Evolutionary conservation across 495 filamentous ascomycete species (phyloP), one percentile per base, ranked within the genome.

Genomic region (Daldinia childiae): DNA sequence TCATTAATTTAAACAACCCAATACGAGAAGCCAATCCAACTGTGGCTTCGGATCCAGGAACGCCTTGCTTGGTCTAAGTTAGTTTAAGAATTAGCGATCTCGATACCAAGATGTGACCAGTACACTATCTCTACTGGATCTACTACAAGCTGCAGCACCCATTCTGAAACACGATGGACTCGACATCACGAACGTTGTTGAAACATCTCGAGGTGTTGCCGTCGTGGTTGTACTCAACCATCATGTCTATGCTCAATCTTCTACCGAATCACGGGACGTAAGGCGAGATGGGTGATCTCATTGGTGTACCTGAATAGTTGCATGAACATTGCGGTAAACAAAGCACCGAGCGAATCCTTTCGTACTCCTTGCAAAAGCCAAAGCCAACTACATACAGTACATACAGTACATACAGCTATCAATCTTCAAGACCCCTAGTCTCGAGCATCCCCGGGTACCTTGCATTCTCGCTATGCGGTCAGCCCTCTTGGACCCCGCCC

Each of bases 231-330:
- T 60, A 73, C 39, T 68, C 56, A 32, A 68, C 61, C 39, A 58
- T 60, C 36, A 45, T 60, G 51, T 66, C 24, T 52, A 61, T 50
- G 34, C 56, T 56, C 30, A 30, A 69, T 55, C 43, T 57, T 58
- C 41, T 61, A 62, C 66, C 71, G 32, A 73, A 69, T 68, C 61
- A 57, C 34, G 52, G 62, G 34, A 58, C 21, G 56, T 24, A 26
- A 56, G 51, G 39, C 55, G 36, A 32, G 43, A 57, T 21, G 27
- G 27, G 29, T 24, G 6, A 62, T 73, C 65, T 73, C 41, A 73
- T 73, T 73, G 70, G 70, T 73, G 70, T 73, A 65, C 70, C 65
- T 69, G 70, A 45, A 69, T 60, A 38, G 36, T 62, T 64, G 70
- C 70, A 73, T 73, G 57, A 64, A 65, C 64, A 56, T 68, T 68